These are phyloP conservation scores for Trametes punicea DNA, from an alignment of 768 basidiomycete genomes.

Conservation along the genomic window DNA sequence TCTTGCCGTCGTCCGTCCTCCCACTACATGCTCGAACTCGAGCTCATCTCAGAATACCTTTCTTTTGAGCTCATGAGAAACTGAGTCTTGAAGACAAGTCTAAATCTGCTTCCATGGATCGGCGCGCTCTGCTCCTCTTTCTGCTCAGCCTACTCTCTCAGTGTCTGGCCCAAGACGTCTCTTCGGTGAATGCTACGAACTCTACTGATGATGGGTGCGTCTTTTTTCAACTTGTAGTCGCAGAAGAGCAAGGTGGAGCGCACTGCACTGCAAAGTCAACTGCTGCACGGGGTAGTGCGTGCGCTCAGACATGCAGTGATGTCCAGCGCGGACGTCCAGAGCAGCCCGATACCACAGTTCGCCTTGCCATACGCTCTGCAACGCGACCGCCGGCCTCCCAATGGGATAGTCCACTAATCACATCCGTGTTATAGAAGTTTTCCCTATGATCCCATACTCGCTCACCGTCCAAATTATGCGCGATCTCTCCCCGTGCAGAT, in stretches of 20 bases:
- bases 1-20: too few relatives aligned
- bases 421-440: conserved; percentile 23
- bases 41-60: too few relatives aligned
- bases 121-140: neutral
- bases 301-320: too few relatives aligned
- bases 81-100: neutral
- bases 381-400: neutral
- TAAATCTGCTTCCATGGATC: neutral
- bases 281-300: too few relatives aligned
- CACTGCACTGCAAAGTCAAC: too few relatives aligned
- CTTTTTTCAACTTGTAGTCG: neutral
- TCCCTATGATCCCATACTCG: conserved; percentile 67
- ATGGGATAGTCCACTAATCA: neutral
- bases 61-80: neutral
- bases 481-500: conserved; percentile 91
- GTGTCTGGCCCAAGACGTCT: neutral
- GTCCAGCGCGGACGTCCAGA: too few relatives aligned
- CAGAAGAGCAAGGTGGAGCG: too few relatives aligned
- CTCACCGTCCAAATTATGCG: conserved; percentile 75
- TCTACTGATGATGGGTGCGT: conserved; percentile 17
- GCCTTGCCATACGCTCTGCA: too few relatives aligned
- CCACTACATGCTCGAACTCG: too few relatives aligned
- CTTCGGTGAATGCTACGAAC: neutral
- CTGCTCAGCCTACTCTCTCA: neutral
- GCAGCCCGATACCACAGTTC: too few relatives aligned